Conservation (phyloP, 192 early-diverging fungal genomes). For the Borealophlyctis nickersoniae region DNA sequence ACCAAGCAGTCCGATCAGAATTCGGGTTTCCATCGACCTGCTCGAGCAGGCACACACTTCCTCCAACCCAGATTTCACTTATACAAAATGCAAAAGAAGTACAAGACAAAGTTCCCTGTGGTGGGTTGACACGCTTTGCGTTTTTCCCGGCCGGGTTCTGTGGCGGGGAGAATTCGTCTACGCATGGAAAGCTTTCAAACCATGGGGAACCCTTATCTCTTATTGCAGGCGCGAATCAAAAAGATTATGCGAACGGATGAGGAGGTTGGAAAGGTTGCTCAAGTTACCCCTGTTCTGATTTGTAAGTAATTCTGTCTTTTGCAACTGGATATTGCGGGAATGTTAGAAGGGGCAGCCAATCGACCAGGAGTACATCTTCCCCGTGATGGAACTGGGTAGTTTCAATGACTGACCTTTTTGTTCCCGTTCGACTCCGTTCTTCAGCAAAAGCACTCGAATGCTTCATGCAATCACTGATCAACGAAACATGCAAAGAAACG, state of each 20-base stretch:
- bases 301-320: constrained; percentile 51
- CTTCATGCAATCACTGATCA: constrained; percentile 91
- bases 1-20: too few relatives aligned
- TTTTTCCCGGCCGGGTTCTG: neutral
- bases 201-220: neutral
- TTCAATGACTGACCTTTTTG: neutral
- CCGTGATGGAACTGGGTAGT: neutral
- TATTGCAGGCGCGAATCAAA: constrained; percentile 89
- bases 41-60: too few relatives aligned
- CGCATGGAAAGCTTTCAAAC: neutral
- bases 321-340: neutral
- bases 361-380: neutral
- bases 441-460: constrained; percentile 90
- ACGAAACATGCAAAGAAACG: constrained; percentile 80
- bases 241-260: constrained; percentile 99
- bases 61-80: too few relatives aligned
- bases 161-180: neutral
- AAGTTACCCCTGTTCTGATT: constrained; percentile 93
- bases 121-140: constrained; percentile 51
- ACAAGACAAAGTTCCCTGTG: constrained; percentile 91
- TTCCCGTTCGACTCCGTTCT: neutral
- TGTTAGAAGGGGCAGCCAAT: neutral
- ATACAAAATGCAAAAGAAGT: constrained; percentile 90
- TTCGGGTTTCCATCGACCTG: too few relatives aligned
- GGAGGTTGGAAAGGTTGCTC: constrained; percentile 97